Evolutionary conservation across 495 filamentous ascomycete species (phyloP).

Genomic region (Hypoxylon subgilvum): DNA sequence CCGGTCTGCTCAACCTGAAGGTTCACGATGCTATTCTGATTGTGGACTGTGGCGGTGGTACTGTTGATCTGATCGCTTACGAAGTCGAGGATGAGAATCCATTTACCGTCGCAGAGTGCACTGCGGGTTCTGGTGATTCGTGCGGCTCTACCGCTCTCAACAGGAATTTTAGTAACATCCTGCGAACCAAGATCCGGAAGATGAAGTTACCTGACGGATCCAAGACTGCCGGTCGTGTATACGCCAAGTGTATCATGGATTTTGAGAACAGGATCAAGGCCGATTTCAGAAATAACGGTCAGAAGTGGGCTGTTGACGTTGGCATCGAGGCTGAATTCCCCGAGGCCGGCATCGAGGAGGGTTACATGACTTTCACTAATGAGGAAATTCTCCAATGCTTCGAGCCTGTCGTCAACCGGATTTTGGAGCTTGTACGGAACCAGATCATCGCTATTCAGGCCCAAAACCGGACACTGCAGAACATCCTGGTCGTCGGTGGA

Average conservation of each 20-base stretch:
- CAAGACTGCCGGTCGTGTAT: slow-evolving; percentile 74
- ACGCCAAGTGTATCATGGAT: slow-evolving; percentile 82
- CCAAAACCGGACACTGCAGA: slow-evolving; percentile 73
- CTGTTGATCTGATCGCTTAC: slow-evolving; percentile 78
- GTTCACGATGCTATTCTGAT: slow-evolving; percentile 75
- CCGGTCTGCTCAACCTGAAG: slow-evolving; percentile 74
- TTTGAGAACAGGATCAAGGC: slow-evolving; percentile 82
- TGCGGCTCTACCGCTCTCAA: slow-evolving; percentile 77
- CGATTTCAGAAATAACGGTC: slow-evolving; percentile 80
- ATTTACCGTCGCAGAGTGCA: slow-evolving; percentile 76
- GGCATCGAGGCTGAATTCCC: slow-evolving; percentile 79
- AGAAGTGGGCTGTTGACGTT: slow-evolving; percentile 79
- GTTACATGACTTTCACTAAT: slow-evolving; percentile 83
- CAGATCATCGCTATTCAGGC: slow-evolving; percentile 82
- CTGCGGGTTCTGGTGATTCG: slow-evolving; percentile 75
- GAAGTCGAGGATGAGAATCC: slow-evolving; percentile 78
- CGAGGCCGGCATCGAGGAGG: slow-evolving; percentile 76
- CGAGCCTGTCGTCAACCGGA: slow-evolving; percentile 74
- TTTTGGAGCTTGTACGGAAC: slow-evolving; percentile 74
- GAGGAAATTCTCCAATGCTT: slow-evolving; percentile 81
- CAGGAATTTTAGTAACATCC: slow-evolving; percentile 76
- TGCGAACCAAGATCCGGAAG: slow-evolving; percentile 76
- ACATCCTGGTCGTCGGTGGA: slow-evolving; percentile 75
- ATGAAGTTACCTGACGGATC: slow-evolving; percentile 80
- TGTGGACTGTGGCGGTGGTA: slow-evolving; percentile 77